phyloP scores from a whole-genome alignment of 768 basidiomycete genomes.

The Amanita muscaria region DNA sequence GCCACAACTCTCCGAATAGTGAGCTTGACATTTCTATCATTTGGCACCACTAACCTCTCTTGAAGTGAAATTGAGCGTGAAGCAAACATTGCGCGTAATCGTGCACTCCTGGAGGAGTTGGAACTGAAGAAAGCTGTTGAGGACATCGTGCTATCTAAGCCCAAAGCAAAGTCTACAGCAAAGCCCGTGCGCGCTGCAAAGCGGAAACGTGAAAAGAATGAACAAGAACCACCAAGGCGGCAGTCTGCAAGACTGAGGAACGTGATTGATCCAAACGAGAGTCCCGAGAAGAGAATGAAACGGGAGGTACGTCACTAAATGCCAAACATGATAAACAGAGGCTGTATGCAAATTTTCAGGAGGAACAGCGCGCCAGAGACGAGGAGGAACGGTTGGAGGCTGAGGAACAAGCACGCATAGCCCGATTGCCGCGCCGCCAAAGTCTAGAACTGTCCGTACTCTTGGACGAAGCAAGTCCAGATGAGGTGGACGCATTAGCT shows the following conservation, averaged over 20 bases:
- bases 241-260: constrained; percentile 56
- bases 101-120: constrained; percentile 62
- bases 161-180: constrained; percentile 29
- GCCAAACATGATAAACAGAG: background rate
- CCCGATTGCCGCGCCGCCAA: constrained; percentile 61
- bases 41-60: background rate
- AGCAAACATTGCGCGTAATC: constrained; percentile 77
- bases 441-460: constrained; percentile 54
- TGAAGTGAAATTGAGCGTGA: constrained; percentile 61
- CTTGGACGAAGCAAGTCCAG: constrained; percentile 38
- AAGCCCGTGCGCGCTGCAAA: constrained; percentile 58
- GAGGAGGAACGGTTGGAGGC: constrained; percentile 54
- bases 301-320: constrained; percentile 42
- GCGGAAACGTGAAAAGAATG: constrained; percentile 41
- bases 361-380: constrained; percentile 41
- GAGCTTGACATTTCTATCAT: constrained; percentile 12
- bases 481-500: constrained; percentile 40
- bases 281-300: constrained; percentile 49
- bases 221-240: constrained; percentile 45
- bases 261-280: constrained; percentile 51
- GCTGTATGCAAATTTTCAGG: constrained; percentile 21
- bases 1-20: constrained; percentile 45
- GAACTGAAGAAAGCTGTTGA: constrained; percentile 51
- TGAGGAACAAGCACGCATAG: constrained; percentile 52
- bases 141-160: constrained; percentile 37